phyloP scores from a whole-genome alignment of 768 basidiomycete species.

The Russula sp. region DNA sequence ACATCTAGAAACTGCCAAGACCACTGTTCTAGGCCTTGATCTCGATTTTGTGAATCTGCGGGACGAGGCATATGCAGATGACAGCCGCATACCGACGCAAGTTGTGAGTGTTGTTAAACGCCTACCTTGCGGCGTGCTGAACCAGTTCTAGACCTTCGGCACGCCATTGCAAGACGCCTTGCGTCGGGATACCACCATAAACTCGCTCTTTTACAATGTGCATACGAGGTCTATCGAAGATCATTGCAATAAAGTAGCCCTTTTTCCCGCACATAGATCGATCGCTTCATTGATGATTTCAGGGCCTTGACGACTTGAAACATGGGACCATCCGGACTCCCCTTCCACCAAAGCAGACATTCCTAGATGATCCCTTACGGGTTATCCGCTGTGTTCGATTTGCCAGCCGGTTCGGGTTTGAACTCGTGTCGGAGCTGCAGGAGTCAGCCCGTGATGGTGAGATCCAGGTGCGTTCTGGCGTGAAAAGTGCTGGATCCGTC shows the following conservation, averaged over 20 bases:
- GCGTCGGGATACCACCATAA: slow-evolving; percentile 91
- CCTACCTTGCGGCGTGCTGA: background rate
- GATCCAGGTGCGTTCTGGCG: slow-evolving; percentile 49
- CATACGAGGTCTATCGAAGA: slow-evolving; percentile 85
- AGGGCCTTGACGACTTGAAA: slow-evolving; percentile 84
- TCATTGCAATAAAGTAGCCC: slow-evolving; percentile 62
- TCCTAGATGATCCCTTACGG: slow-evolving; percentile 89
- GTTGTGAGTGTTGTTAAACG: slow-evolving; percentile 50
- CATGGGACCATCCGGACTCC: slow-evolving; percentile 83
- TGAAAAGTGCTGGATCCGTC: background rate
- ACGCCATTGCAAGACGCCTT: slow-evolving; percentile 89
- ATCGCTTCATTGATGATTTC: background rate
- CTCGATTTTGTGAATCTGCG: slow-evolving; percentile 93
- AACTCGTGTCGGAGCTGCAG: slow-evolving; percentile 60
- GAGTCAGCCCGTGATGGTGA: slow-evolving; percentile 52
- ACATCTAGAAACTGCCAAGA: slow-evolving; percentile 92
- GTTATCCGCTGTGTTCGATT: slow-evolving; percentile 90
- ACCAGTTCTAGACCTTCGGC: slow-evolving; percentile 64
- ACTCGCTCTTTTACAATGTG: slow-evolving; percentile 93
- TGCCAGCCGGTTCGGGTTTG: slow-evolving; percentile 84
- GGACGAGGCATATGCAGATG: slow-evolving; percentile 83
- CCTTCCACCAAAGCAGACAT: slow-evolving; percentile 79
- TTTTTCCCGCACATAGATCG: background rate
- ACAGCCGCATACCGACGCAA: slow-evolving; percentile 83
- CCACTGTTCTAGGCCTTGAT: slow-evolving; percentile 71